Evolutionary conservation across 768 basidiomycete species (phyloP).

Genomic region (Auricularia cornea): DNA sequence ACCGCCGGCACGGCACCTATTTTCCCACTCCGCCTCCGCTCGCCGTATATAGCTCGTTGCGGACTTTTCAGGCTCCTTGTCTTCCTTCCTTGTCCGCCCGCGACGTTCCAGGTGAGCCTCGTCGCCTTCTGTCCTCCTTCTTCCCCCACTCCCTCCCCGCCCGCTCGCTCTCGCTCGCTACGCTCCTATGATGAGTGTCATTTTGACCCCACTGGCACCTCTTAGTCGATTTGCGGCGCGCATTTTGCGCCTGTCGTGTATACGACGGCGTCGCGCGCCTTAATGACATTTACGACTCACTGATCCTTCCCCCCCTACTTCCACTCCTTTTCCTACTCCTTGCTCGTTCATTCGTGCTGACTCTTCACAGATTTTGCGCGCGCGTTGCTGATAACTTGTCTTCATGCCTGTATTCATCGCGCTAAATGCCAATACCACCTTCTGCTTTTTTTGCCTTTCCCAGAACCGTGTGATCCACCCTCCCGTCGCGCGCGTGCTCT

Average conservation of each 20-base stretch:
- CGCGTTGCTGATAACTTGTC: no score
- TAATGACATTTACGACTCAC: conserved; percentile 65
- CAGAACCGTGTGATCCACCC: no score
- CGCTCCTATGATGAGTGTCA: conserved; percentile 73
- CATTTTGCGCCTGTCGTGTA: not conserved
- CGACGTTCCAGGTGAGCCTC: conserved; percentile 1
- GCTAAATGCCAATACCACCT: no score
- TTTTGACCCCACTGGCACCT: conserved; percentile 76
- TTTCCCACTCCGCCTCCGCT: conserved; percentile 1
- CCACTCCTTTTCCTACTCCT: not conserved
- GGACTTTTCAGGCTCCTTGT: conserved; percentile 2
- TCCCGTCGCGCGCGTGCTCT: no score
- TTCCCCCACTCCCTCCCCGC: not conserved
- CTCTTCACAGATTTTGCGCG: no score
- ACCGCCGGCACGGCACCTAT: not conserved
- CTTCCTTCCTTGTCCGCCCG: conserved; percentile 19
- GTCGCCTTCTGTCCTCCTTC: not conserved
- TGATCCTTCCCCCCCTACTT: conserved; percentile 30
- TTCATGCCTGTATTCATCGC: no score
- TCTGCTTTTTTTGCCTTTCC: no score
- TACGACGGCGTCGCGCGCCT: conserved; percentile 26
- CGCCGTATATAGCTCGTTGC: not conserved
- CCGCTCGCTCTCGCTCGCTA: not conserved
- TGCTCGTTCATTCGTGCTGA: no score
- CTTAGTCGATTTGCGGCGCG: conserved; percentile 64